These are phyloP conservation scores for Fabrea salina DNA, from an alignment of 169 alveolate genomes.

Conservation along the genomic window DNA sequence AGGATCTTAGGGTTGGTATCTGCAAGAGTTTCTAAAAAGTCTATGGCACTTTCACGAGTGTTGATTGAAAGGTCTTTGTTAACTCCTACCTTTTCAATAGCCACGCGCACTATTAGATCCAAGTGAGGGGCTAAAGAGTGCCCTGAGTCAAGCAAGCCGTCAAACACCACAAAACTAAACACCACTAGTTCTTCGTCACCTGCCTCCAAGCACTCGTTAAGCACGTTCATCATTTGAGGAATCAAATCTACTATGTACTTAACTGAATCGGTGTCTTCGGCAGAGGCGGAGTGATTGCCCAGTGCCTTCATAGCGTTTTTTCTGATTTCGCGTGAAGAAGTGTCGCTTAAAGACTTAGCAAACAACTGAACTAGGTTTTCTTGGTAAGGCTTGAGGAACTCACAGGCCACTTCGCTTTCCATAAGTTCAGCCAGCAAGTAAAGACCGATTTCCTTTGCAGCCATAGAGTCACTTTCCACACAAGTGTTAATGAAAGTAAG, in stretches of 20 bases:
- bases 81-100: conserved; percentile 11
- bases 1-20: conserved; percentile 11
- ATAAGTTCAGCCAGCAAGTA: conserved; percentile 17
- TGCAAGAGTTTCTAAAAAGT: conserved; percentile 7
- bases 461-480: neutral
- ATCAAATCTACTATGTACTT: neutral
- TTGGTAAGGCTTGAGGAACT: conserved; percentile 13
- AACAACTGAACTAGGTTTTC: conserved; percentile 1
- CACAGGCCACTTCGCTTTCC: conserved; percentile 16
- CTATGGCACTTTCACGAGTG: conserved; percentile 24
- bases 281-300: neutral
- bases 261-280: neutral
- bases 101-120: neutral
- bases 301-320: conserved; percentile 4
- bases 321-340: conserved; percentile 22
- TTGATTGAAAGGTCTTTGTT: neutral
- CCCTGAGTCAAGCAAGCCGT: conserved; percentile 9
- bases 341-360: neutral
- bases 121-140: neutral
- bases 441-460: conserved; percentile 31
- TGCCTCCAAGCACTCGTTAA: neutral
- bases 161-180: neutral
- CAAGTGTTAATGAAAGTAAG: conserved; percentile 1
- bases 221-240: neutral
- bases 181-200: conserved; percentile 16